Conservation (phyloP, 352 stramenopile genomes). For the Phytophthora meadii region DNA sequence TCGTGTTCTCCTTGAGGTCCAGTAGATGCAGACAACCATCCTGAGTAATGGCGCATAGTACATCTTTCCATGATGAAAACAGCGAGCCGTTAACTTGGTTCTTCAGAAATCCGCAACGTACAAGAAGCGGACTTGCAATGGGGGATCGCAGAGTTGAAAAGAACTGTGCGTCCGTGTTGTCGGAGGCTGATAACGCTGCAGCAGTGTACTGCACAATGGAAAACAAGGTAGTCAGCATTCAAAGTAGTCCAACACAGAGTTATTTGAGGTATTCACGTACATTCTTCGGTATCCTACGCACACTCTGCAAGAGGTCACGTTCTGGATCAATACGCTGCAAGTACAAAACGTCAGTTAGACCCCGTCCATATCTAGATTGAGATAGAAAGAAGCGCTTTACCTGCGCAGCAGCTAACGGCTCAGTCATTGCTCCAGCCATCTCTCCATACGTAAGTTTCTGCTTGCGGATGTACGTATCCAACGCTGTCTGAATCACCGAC, state of each 20-base stretch:
- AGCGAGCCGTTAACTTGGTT: conserved; percentile 75
- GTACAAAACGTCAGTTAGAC: conserved; percentile 9
- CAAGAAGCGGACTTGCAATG: conserved; percentile 71
- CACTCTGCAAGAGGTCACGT: conserved; percentile 76
- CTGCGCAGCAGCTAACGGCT: conserved; percentile 67
- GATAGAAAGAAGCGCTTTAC: conserved; percentile 35
- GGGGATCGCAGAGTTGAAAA: conserved; percentile 74
- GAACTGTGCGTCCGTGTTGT: conserved; percentile 64
- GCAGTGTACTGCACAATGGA: conserved; percentile 61
- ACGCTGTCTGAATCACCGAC: conserved; percentile 74
- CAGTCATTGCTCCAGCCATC: conserved; percentile 67
- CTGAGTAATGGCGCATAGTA: conserved; percentile 81
- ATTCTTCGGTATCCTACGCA: conserved; percentile 86
- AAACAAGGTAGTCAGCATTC: conserved; percentile 3
- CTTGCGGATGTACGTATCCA: conserved; percentile 84
- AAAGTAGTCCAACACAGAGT: not conserved
- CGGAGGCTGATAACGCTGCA: conserved; percentile 57
- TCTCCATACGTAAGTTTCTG: conserved; percentile 83
- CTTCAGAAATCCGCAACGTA: conserved; percentile 82
- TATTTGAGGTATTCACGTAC: conserved; percentile 37
- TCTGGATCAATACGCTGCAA: conserved; percentile 79
- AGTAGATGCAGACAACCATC: conserved; percentile 79
- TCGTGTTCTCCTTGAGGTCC: conserved; percentile 74
- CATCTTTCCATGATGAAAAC: conserved; percentile 80
- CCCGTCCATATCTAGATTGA: not conserved